Evolutionary conservation across 1,284 basidiomycete genomes (phyloP).

Genomic region (Lentinula novae-zelandiae): DNA sequence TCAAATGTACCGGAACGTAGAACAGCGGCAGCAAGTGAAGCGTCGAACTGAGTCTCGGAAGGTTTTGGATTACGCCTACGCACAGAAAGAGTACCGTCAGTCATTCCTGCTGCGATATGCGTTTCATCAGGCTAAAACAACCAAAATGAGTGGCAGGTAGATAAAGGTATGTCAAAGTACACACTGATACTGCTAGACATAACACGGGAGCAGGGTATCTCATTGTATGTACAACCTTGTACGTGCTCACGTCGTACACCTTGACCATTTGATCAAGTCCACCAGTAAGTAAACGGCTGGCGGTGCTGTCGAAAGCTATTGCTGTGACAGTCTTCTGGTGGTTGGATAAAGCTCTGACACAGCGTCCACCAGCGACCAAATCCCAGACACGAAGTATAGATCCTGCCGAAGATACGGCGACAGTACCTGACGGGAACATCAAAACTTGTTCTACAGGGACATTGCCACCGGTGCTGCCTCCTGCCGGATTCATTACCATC

Average conservation of each 20-base stretch:
- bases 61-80: constrained; percentile 80
- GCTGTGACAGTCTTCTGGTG: constrained; percentile 98
- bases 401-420: constrained; percentile 85
- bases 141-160: not conserved
- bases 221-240: constrained; percentile 98
- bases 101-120: constrained; percentile 94
- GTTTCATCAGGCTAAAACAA: constrained; percentile 84
- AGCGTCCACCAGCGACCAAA: constrained; percentile 87
- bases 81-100: constrained; percentile 92
- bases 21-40: constrained; percentile 36
- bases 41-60: constrained; percentile 49
- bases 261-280: constrained; percentile 98
- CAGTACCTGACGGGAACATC: constrained; percentile 89
- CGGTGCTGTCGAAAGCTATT: constrained; percentile 75
- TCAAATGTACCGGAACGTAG: constrained; percentile 67
- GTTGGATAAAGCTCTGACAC: constrained; percentile 87
- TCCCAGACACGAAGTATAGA: constrained; percentile 97
- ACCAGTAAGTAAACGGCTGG: constrained; percentile 82
- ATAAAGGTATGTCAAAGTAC: constrained; percentile 25
- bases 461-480: constrained; percentile 34
- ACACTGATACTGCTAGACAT: constrained; percentile 85
- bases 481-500: constrained; percentile 72
- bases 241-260: constrained; percentile 93
- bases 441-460: constrained; percentile 92
- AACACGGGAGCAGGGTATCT: constrained; percentile 93